Conservation (phyloP, 345 rosid genomes). For the Linum usitatissimum region DNA sequence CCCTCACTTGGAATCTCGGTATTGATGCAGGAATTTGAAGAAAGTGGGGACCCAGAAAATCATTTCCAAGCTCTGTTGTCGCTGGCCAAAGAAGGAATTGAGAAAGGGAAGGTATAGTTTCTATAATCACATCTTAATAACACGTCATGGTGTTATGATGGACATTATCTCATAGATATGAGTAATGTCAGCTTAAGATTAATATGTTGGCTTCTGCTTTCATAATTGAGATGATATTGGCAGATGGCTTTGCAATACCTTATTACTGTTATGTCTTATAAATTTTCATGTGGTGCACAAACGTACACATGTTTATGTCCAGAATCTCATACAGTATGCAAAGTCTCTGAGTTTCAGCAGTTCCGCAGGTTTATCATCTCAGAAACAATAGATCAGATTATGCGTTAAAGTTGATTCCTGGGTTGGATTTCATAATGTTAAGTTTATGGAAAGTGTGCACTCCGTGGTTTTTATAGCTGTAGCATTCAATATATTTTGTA, state of each 20-base stretch:
- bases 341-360: too few species aligned
- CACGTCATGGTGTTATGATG: background rate
- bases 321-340: background rate
- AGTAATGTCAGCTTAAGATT: background rate
- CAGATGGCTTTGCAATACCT: background rate
- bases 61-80: constrained; percentile 73
- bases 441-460: background rate
- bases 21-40: constrained; percentile 73
- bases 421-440: background rate
- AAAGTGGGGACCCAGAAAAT: constrained; percentile 72
- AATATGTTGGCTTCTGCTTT: background rate
- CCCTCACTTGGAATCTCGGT: background rate
- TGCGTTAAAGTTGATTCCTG: background rate
- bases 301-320: background rate
- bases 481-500: background rate
- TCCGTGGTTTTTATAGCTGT: background rate
- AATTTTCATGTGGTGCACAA: background rate
- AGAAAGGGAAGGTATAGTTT: constrained; percentile 70
- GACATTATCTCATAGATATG: background rate
- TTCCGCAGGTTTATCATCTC: background rate
- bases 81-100: constrained; percentile 71
- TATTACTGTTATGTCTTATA: background rate
- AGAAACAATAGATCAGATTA: background rate
- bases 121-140: background rate
- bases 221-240: constrained; percentile 5